A percentile compares a stretch with the other conserved stretches of the same genome.
These are phyloP conservation scores for Yarrowia alimentaria DNA, from an alignment of 805 yeast genomes.

Conservation along the genomic window DNA sequence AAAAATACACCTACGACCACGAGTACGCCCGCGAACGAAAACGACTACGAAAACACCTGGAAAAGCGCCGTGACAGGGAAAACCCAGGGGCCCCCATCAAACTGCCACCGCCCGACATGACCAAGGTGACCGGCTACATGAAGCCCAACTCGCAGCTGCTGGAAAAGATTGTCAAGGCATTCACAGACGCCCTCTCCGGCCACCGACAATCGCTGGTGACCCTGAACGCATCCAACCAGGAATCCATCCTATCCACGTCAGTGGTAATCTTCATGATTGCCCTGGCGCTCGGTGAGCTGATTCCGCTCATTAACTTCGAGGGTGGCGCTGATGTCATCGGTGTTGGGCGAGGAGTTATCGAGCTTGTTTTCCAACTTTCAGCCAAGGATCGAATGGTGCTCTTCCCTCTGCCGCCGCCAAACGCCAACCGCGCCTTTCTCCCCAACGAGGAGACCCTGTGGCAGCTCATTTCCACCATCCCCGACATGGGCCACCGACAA, in stretches of 20 bases:
- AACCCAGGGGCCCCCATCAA: slow-evolving; percentile 8
- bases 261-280: slow-evolving; percentile 26
- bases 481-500: slow-evolving; percentile 12
- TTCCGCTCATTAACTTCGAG: slow-evolving; percentile 18
- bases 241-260: slow-evolving; percentile 18
- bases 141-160: slow-evolving; percentile 18
- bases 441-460: slow-evolving; percentile 17
- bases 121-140: slow-evolving; percentile 17
- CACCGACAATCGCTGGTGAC: slow-evolving; percentile 17
- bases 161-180: slow-evolving; percentile 22
- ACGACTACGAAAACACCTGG: slow-evolving; percentile 15
- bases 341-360: slow-evolving; percentile 22
- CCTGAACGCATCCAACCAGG: slow-evolving; percentile 23
- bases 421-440: background rate
- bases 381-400: slow-evolving; percentile 23
- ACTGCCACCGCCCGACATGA: slow-evolving; percentile 25
- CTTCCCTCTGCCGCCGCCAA: slow-evolving; percentile 18
- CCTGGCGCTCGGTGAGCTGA: slow-evolving; percentile 19
- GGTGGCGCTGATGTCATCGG: slow-evolving; percentile 26
- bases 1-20: slow-evolving; percentile 22
- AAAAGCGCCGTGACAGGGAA: slow-evolving; percentile 2
- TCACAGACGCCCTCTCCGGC: slow-evolving; percentile 14
- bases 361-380: slow-evolving; percentile 23
- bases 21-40: slow-evolving; percentile 21
- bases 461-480: slow-evolving; percentile 17